Conservation (phyloP, 179 eudicot species). For the Spergularia azorica region DNA sequence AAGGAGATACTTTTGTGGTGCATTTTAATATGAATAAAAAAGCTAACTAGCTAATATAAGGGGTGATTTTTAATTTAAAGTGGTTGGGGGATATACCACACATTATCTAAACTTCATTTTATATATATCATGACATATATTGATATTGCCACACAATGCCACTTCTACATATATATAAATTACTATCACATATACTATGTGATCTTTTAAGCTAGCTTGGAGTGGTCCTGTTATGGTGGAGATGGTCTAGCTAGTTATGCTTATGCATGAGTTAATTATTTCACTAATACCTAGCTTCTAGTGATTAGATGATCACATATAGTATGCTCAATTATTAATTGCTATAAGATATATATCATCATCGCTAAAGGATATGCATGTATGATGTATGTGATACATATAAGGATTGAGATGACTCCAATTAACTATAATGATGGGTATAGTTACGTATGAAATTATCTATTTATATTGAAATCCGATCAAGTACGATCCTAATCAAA, state of each 20-base stretch:
- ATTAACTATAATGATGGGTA: no score
- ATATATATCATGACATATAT: background rate
- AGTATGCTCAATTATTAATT: no score
- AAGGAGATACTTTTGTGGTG: background rate
- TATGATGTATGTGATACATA: no score
- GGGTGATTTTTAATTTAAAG: conserved; percentile 2
- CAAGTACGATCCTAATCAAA: no score
- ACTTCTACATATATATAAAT: background rate
- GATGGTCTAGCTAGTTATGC: conserved; percentile 8
- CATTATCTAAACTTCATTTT: background rate
- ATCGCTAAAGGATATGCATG: no score
- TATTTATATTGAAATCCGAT: no score
- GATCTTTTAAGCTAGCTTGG: conserved; percentile 22
- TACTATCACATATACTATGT: conserved; percentile 23
- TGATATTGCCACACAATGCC: background rate
- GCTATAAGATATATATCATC: no score
- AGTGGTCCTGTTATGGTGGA: conserved; percentile 23
- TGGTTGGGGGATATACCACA: background rate
- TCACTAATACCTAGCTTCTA: background rate
- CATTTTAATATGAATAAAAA: background rate
- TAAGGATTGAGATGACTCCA: no score
- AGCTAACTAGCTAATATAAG: background rate
- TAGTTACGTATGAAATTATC: no score
- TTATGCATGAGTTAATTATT: conserved; percentile 1
- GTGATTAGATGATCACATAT: background rate